Evolutionary conservation across 225 moss, liverwort and hornwort species (phyloP).

Genomic region (Pseudoscleropodium purum): DNA sequence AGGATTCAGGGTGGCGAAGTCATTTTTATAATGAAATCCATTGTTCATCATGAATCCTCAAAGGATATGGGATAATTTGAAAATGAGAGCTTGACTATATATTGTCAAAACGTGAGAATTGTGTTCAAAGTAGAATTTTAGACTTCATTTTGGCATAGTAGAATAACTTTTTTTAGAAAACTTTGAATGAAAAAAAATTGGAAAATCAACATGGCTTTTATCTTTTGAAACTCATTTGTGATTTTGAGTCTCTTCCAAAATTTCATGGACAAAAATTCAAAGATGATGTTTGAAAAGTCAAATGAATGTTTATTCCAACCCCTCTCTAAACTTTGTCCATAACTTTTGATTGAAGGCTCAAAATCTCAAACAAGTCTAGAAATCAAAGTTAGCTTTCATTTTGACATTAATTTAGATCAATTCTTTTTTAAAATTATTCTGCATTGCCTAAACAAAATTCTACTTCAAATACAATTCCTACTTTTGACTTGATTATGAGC

Average conservation of each 20-base stretch:
- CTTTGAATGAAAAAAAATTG: neutral
- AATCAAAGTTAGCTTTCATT: accelerated
- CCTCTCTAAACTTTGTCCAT: neutral
- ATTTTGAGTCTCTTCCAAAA: accelerated
- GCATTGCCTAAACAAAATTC: neutral
- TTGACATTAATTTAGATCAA: neutral
- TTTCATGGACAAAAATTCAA: neutral
- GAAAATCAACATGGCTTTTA: accelerated
- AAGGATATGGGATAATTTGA: neutral
- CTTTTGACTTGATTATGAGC: too few relatives aligned
- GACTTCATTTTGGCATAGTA: neutral
- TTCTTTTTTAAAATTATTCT: neutral
- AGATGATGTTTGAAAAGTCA: neutral
- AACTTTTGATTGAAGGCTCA: neutral
- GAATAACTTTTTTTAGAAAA: too few relatives aligned
- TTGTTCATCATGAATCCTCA: neutral
- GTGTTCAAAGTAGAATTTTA: neutral
- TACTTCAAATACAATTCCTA: too few relatives aligned
- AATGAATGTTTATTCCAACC: neutral
- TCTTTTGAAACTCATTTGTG: accelerated
- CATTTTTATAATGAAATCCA: neutral
- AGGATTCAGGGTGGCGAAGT: accelerated
- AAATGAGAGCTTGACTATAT: accelerated
- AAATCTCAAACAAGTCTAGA: accelerated
- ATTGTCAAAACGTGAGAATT: neutral